Evolutionary conservation across 2,329 filamentous ascomycete genomes (phyloP).

Genomic region (Xylariaceae sp.): DNA sequence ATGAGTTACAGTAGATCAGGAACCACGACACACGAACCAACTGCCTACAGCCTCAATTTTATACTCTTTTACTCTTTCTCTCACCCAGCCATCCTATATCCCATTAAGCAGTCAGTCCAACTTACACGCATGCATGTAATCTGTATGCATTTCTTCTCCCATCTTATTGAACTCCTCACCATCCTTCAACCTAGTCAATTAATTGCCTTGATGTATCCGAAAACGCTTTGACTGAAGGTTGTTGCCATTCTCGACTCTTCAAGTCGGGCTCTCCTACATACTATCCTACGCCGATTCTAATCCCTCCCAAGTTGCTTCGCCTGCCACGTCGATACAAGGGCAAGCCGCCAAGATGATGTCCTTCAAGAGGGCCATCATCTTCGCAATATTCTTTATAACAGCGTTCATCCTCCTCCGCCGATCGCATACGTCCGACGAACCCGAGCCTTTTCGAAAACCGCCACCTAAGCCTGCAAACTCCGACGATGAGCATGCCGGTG

Average conservation of each 20-base stretch:
- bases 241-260: not conserved
- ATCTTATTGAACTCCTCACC: not conserved
- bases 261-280: conserved; percentile 5
- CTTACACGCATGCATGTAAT: not conserved
- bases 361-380: conserved; percentile 38
- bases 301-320: not conserved
- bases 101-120: not conserved
- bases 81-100: not conserved
- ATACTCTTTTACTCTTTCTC: not conserved
- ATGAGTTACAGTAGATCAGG: not conserved
- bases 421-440: conserved; percentile 35
- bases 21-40: not conserved
- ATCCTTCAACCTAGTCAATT: not conserved
- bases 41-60: not conserved
- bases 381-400: conserved; percentile 38
- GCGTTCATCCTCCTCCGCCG: conserved; percentile 40
- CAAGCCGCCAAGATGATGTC: conserved; percentile 36
- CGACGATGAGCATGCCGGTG: conserved; percentile 15
- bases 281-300: not conserved
- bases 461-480: conserved; percentile 30
- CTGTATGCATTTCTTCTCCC: not conserved
- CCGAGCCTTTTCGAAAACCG: conserved; percentile 30
- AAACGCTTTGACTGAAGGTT: not conserved
- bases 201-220: not conserved
- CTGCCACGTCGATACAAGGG: conserved; percentile 4